These are phyloP conservation scores for Pythium guiyangense DNA, from an alignment of 352 stramenopile genomes.

Conservation along the genomic window DNA sequence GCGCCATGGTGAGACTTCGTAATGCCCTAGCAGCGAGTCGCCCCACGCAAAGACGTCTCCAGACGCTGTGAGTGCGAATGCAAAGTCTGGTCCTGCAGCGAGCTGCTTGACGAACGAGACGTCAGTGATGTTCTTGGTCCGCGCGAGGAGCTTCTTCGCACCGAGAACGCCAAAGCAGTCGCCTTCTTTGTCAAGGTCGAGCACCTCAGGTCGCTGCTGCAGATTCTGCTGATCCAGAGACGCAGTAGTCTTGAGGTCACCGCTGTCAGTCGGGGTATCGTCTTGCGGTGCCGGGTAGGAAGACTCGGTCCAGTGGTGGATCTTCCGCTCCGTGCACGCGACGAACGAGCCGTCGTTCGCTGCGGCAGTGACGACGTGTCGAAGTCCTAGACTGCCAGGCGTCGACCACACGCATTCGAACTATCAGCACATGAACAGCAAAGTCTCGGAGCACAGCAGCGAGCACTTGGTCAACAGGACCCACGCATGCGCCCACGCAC, in stretches of 20 bases:
- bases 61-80: slow-evolving; percentile 24
- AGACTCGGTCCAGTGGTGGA: slow-evolving; percentile 31
- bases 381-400: slow-evolving; percentile 23
- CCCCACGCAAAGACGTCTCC: slow-evolving; percentile 39
- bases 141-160: slow-evolving; percentile 32
- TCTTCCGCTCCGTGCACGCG: slow-evolving; percentile 28
- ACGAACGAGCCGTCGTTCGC: slow-evolving; percentile 18
- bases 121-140: slow-evolving; percentile 42
- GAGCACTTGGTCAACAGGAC: too few species aligned
- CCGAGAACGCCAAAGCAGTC: slow-evolving; percentile 50
- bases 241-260: background rate
- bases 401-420: background rate
- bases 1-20: slow-evolving; percentile 13
- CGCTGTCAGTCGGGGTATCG: background rate
- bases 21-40: slow-evolving; percentile 3
- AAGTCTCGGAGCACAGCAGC: too few species aligned
- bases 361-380: slow-evolving; percentile 24
- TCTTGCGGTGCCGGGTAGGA: background rate
- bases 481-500: slow-evolving; percentile 14
- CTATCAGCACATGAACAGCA: background rate
- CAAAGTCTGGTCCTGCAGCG: slow-evolving; percentile 28
- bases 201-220: background rate
- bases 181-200: slow-evolving; percentile 27
- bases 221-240: background rate
- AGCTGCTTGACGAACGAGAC: slow-evolving; percentile 28